Evolutionary conservation across 345 rosid species (phyloP).

Genomic region (Murraya paniculata): DNA sequence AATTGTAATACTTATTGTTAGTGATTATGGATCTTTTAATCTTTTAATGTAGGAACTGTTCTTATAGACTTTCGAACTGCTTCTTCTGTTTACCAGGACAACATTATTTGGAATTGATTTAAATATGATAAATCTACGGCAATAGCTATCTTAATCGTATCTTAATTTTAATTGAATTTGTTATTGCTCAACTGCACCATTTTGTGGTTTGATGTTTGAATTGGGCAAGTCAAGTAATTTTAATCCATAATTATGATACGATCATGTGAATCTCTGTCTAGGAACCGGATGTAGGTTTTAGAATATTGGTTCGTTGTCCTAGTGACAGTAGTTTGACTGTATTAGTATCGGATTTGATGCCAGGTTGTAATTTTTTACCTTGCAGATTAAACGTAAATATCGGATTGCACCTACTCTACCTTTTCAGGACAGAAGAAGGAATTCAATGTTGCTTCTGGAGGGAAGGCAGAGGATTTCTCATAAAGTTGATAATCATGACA

Average conservation of each 20-base stretch:
- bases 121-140: not conserved
- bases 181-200: not conserved
- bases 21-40: not conserved
- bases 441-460: slow-evolving; percentile 27
- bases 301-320: not conserved
- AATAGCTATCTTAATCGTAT: not conserved
- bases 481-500: slow-evolving; percentile 52
- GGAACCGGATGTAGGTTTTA: not conserved
- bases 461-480: slow-evolving; percentile 51
- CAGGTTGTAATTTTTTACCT: not conserved
- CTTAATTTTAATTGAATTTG: not conserved
- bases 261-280: not conserved
- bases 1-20: not conserved
- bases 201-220: not conserved
- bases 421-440: slow-evolving; percentile 54
- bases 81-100: not conserved
- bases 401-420: slow-evolving; percentile 59
- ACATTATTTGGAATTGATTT: not conserved
- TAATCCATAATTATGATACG: not conserved
- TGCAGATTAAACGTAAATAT: slow-evolving; percentile 89
- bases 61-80: not conserved
- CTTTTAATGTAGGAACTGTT: not conserved
- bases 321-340: not conserved
- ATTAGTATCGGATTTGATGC: not conserved
- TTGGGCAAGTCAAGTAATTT: not conserved